Evolutionary conservation across 306 rosid genomes (phyloP).

Genomic region (Alnus rubra): DNA sequence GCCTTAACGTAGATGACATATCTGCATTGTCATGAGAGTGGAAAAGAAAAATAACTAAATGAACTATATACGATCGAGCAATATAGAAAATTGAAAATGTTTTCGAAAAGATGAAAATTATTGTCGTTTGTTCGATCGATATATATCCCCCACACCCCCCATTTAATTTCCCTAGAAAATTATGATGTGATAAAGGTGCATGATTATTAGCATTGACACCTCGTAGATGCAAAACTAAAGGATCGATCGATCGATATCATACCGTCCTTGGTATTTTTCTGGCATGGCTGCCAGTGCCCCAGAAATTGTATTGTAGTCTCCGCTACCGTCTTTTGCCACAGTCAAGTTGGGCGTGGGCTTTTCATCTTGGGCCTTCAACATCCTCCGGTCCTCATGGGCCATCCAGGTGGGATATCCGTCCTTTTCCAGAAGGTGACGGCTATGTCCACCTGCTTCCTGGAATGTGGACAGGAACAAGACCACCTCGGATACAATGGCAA

Average conservation of each 20-base stretch:
- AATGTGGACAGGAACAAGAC: constrained; percentile 33
- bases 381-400: constrained; percentile 46
- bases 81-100: background rate
- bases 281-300: constrained; percentile 67
- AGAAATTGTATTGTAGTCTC: constrained; percentile 62
- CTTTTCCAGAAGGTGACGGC: constrained; percentile 45
- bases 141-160: no score
- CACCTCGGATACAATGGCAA: constrained; percentile 57
- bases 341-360: constrained; percentile 71
- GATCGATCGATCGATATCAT: background rate
- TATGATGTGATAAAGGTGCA: background rate
- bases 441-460: background rate
- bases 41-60: background rate
- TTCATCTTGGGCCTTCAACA: constrained; percentile 49
- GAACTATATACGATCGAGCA: background rate
- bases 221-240: background rate
- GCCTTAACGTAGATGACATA: constrained; percentile 70
- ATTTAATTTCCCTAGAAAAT: no score
- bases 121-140: background rate
- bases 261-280: constrained; percentile 59
- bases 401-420: constrained; percentile 71
- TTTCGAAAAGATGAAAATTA: no score
- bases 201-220: background rate
- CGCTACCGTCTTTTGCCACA: constrained; percentile 78
- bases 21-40: constrained; percentile 39